phyloP scores from a whole-genome alignment of 306 rosid genomes.

The Arachis hypogaea region DNA sequence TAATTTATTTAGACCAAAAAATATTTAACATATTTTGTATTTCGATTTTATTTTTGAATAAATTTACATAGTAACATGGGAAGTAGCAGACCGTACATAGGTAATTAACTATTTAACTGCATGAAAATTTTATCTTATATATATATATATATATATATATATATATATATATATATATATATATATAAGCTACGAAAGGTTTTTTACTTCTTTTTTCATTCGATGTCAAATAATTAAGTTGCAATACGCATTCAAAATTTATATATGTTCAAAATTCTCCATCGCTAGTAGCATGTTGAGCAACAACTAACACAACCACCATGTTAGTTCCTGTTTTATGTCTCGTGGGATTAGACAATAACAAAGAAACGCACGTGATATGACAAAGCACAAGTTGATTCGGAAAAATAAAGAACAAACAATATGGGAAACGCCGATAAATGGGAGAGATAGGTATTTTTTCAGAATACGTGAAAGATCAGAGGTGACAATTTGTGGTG shows the following conservation, averaged over 20 bases:
- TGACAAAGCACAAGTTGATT: slow-evolving; percentile 39
- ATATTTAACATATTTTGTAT: no score
- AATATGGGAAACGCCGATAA: no score
- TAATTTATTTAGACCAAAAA: no score
- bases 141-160: no score
- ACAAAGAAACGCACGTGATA: slow-evolving; percentile 39
- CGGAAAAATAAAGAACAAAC: no score
- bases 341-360: slow-evolving; percentile 39
- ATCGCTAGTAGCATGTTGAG: slow-evolving; percentile 1
- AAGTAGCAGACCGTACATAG: not conserved
- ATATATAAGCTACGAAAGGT: no score
- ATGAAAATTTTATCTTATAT: not conserved
- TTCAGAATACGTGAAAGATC: no score
- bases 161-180: no score
- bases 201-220: not conserved
- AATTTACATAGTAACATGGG: no score
- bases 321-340: slow-evolving; percentile 33
- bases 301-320: slow-evolving; percentile 36
- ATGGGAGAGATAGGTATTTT: no score
- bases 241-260: not conserved
- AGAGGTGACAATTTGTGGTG: no score
- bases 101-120: not conserved
- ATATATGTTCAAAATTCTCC: not conserved
- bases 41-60: no score
- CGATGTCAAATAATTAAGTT: not conserved